These are phyloP conservation scores for Nepenthes gracilis DNA, from an alignment of 148 eudicot species.

Conservation along the genomic window DNA sequence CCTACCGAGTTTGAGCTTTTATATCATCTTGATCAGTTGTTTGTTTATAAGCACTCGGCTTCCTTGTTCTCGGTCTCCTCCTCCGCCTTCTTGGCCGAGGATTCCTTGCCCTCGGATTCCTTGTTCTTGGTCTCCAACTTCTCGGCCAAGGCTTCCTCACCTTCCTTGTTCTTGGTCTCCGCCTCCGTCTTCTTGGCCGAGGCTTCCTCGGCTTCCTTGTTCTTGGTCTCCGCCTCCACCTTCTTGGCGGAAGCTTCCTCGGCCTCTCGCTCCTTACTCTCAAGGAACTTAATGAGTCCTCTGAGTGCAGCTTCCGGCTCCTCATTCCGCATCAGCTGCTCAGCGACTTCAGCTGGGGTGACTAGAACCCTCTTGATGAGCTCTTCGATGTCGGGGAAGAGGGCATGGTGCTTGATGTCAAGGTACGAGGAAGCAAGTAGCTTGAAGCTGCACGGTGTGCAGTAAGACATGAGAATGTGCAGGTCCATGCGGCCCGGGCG, in stretches of 20 bases:
- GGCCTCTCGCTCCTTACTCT: neutral
- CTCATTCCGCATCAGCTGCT: slow-evolving; percentile 14
- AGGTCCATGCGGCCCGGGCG: slow-evolving; percentile 47
- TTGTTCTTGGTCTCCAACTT: neutral
- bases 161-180: too few relatives aligned
- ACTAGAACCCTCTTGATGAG: slow-evolving; percentile 12
- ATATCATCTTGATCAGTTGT: too few relatives aligned
- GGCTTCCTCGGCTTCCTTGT: neutral
- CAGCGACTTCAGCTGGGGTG: slow-evolving; percentile 25
- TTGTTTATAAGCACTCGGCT: too few relatives aligned
- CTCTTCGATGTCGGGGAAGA: slow-evolving; percentile 25
- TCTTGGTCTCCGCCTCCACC: neutral
- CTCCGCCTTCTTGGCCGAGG: too few relatives aligned
- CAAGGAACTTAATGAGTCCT: slow-evolving; percentile 11
- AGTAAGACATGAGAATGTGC: slow-evolving; percentile 49
- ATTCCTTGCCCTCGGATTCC: too few relatives aligned
- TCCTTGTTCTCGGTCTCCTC: too few relatives aligned
- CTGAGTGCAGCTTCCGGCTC: slow-evolving; percentile 7
- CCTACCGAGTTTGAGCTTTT: too few relatives aligned
- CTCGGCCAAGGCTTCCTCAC: neutral
- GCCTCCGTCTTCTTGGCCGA: neutral
- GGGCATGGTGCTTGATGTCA: slow-evolving; percentile 18
- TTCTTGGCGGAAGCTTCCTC: neutral
- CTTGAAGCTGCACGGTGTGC: slow-evolving; percentile 27
- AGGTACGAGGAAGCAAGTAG: slow-evolving; percentile 37